These are phyloP conservation scores for Aspergillus leporis DNA, from an alignment of 495 filamentous ascomycete genomes.

Conservation along the genomic window DNA sequence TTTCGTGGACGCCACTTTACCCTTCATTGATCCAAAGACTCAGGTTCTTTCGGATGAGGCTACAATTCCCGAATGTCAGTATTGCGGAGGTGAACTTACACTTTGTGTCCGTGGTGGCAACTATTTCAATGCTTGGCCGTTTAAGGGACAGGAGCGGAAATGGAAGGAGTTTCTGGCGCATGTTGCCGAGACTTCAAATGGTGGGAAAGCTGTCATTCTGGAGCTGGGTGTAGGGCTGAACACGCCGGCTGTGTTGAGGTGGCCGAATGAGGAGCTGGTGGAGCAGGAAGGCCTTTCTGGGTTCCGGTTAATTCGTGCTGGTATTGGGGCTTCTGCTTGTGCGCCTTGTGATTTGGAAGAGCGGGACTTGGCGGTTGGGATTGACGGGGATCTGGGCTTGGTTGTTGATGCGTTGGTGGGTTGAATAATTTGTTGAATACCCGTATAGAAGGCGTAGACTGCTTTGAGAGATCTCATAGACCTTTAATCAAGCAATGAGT, in stretches of 20 bases:
- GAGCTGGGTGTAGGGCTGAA: conserved; percentile 31
- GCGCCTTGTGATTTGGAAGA: conserved; percentile 27
- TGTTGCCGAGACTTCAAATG: background rate
- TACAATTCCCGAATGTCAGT: conserved; percentile 19
- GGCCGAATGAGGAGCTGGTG: conserved; percentile 29
- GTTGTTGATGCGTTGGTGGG: conserved; percentile 7
- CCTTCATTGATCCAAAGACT: conserved; percentile 20
- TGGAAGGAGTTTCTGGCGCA: conserved; percentile 16
- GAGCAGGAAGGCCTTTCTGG: conserved; percentile 2
- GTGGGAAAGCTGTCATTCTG: conserved; percentile 17
- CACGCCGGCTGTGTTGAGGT: conserved; percentile 28
- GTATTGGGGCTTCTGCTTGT: conserved; percentile 27
- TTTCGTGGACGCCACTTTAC: conserved; percentile 21
- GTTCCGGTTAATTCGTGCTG: conserved; percentile 23
- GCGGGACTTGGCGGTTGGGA: conserved; percentile 19
- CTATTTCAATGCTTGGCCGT: conserved; percentile 24
- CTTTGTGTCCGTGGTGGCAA: conserved; percentile 26
- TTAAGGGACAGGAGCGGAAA: conserved; percentile 16
- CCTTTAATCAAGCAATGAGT: too few species aligned
- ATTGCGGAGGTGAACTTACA: conserved; percentile 23
- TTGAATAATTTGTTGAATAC: background rate
- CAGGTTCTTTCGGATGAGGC: conserved; percentile 21
- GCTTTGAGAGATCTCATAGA: background rate
- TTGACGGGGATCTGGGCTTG: conserved; percentile 14
- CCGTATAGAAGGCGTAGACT: background rate